phyloP scores from a whole-genome alignment of 306 rosid genomes.

The Castanea crenata region DNA sequence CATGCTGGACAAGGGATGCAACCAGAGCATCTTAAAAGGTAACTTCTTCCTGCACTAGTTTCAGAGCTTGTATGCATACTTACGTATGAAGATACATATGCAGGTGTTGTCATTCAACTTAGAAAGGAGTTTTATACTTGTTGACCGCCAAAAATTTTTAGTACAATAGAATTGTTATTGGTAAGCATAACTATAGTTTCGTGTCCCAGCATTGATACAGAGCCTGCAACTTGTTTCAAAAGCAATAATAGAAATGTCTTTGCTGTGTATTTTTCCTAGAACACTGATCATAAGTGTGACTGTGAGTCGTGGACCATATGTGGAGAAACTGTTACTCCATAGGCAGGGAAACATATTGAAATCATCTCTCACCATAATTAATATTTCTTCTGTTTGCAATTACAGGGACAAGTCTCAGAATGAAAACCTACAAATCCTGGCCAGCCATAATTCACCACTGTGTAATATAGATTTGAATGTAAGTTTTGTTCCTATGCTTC shows the following conservation, averaged over 20 bases:
- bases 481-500: slow-evolving; percentile 38
- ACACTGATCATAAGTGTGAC: background rate
- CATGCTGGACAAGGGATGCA: slow-evolving; percentile 48
- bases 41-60: slow-evolving; percentile 28
- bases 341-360: slow-evolving; percentile 10
- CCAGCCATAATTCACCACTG: slow-evolving; percentile 72
- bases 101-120: slow-evolving; percentile 12
- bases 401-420: slow-evolving; percentile 75
- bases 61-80: slow-evolving; percentile 2
- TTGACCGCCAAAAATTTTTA: slow-evolving; percentile 3
- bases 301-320: background rate
- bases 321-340: slow-evolving; percentile 10
- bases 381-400: slow-evolving; percentile 27
- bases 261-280: background rate
- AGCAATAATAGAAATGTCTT: background rate
- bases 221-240: background rate
- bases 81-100: background rate
- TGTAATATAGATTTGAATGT: slow-evolving; percentile 68
- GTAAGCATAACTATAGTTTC: background rate
- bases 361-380: slow-evolving; percentile 11
- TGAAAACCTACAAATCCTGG: slow-evolving; percentile 69
- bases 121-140: background rate
- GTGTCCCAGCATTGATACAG: background rate
- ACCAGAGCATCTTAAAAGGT: slow-evolving; percentile 67
- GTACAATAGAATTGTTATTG: no score